Conservation (phyloP, 202 grass and related monocot species). For the Elaeis oleifera region DNA sequence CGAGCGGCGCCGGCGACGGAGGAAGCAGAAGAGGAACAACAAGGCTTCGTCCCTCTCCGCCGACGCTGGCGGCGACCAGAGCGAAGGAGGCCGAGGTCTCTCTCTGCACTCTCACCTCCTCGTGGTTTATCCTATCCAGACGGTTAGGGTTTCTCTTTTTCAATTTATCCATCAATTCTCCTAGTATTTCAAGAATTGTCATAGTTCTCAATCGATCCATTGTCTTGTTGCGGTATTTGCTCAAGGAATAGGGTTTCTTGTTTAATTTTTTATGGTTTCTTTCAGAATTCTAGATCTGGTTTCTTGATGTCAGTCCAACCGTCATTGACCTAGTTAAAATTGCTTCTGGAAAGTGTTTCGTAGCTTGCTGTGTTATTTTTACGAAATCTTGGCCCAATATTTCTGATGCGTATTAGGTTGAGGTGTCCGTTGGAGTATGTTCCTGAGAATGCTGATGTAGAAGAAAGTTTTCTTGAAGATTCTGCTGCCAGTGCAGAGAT, state of each 20-base stretch:
- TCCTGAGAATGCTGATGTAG: slow-evolving; percentile 68
- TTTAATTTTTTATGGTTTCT: neutral
- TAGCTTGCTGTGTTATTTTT: too few species aligned
- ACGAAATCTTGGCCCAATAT: too few species aligned
- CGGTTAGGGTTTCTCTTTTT: slow-evolving; percentile 3
- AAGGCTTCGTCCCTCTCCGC: slow-evolving; percentile 20
- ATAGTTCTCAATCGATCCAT: too few species aligned
- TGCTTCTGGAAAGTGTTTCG: too few species aligned
- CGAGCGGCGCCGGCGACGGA: slow-evolving; percentile 61
- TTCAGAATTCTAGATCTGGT: neutral
- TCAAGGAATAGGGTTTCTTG: neutral
- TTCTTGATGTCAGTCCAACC: too few species aligned
- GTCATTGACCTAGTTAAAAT: too few species aligned
- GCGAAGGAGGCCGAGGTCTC: slow-evolving; percentile 21
- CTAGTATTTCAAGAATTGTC: too few species aligned
- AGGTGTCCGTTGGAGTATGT: slow-evolving; percentile 72
- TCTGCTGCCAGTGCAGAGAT: slow-evolving; percentile 38
- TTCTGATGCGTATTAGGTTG: slow-evolving; percentile 23
- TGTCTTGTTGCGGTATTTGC: neutral
- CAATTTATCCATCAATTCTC: too few species aligned
- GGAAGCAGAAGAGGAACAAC: slow-evolving; percentile 84
- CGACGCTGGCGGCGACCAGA: neutral
- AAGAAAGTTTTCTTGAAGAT: slow-evolving; percentile 53
- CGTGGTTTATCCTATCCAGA: neutral
- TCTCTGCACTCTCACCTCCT: too few species aligned